Evolutionary conservation across 2,329 filamentous ascomycete genomes (phyloP).

Genomic region (Colletotrichum endophyticum): DNA sequence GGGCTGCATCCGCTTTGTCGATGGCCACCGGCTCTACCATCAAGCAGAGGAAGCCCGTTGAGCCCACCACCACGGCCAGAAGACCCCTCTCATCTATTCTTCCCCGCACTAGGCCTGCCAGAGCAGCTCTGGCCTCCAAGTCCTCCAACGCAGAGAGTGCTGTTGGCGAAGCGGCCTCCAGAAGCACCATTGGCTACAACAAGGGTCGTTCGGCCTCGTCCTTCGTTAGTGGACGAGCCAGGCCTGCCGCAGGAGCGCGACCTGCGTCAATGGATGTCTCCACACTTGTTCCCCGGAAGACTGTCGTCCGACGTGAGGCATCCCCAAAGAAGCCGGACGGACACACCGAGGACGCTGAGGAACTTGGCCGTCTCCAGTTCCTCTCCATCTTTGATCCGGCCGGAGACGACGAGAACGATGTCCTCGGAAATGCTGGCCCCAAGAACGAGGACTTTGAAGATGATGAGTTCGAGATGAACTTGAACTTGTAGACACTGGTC

Average conservation of each 20-base stretch:
- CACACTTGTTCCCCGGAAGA: background rate
- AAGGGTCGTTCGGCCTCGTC: slow-evolving; percentile 70
- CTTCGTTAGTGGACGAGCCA: slow-evolving; percentile 35
- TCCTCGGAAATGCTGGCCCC: slow-evolving; percentile 30
- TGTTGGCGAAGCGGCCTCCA: slow-evolving; percentile 71
- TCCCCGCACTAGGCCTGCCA: slow-evolving; percentile 34
- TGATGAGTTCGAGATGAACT: slow-evolving; percentile 60
- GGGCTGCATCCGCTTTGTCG: slow-evolving; percentile 58
- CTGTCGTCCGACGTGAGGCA: slow-evolving; percentile 14
- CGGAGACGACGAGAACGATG: slow-evolving; percentile 51
- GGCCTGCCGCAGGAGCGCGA: slow-evolving; percentile 16
- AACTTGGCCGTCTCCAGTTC: slow-evolving; percentile 53
- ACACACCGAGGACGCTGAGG: slow-evolving; percentile 32
- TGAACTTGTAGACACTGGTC: slow-evolving; percentile 28
- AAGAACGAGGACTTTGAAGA: slow-evolving; percentile 50
- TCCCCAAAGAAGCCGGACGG: slow-evolving; percentile 9
- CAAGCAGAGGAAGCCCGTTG: slow-evolving; percentile 22
- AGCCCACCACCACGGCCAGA: slow-evolving; percentile 20
- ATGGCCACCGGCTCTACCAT: slow-evolving; percentile 33
- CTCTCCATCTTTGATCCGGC: slow-evolving; percentile 61
- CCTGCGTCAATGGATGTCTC: background rate
- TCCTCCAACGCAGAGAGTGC: slow-evolving; percentile 60
- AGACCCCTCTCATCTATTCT: slow-evolving; percentile 36
- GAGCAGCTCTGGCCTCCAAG: slow-evolving; percentile 48
- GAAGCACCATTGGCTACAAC: slow-evolving; percentile 84